These are phyloP conservation scores for Colletotrichum sp. DNA, from an alignment of 2,329 filamentous ascomycete genomes.

Conservation along the genomic window DNA sequence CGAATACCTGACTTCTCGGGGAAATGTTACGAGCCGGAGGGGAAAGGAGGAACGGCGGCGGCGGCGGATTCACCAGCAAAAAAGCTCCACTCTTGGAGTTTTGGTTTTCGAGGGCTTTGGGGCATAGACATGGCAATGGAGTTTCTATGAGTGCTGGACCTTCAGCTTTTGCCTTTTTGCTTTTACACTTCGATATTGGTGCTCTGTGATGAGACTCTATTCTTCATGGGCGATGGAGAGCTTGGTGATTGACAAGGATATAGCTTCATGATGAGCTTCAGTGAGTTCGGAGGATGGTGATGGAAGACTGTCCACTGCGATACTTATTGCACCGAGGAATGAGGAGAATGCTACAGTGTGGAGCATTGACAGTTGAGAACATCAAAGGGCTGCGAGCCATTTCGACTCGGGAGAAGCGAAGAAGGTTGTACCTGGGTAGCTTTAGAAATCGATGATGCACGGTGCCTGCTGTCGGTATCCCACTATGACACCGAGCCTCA, in stretches of 20 bases:
- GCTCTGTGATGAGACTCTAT: background rate
- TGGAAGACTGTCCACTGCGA: background rate
- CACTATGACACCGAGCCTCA: background rate
- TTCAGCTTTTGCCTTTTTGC: background rate
- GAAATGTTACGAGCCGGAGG: background rate
- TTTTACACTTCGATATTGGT: too few relatives aligned
- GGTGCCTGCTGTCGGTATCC: background rate
- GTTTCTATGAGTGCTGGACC: background rate
- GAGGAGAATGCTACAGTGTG: background rate
- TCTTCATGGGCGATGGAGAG: background rate
- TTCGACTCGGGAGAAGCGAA: background rate
- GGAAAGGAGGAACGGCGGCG: background rate
- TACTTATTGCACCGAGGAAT: background rate
- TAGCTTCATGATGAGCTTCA: background rate
- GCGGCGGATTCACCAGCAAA: background rate
- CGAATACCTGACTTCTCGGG: background rate
- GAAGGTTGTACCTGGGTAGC: background rate
- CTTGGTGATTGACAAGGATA: background rate
- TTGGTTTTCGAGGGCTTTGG: background rate
- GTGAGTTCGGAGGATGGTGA: background rate
- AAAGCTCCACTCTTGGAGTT: conserved; percentile 5
- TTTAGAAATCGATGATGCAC: background rate
- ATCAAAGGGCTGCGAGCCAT: background rate
- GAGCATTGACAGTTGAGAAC: background rate
- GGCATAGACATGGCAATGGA: conserved; percentile 15